Evolutionary conservation across 352 stramenopile species (phyloP).

Genomic region (Peronosclerospora sorghi): DNA sequence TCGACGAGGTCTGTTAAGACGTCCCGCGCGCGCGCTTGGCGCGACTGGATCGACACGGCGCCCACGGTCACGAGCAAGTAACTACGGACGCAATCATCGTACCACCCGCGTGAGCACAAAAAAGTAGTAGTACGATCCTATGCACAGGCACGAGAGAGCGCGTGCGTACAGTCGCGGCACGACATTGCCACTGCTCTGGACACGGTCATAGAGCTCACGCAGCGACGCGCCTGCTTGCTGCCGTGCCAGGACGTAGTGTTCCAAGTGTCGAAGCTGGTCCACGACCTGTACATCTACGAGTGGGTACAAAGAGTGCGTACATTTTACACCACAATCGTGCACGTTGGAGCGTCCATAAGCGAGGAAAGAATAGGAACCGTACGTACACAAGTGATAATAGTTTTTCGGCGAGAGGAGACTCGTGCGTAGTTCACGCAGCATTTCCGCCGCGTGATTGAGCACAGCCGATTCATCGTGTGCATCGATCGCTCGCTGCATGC

Average conservation of each 20-base stretch:
- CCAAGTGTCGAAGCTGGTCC: slow-evolving; percentile 91
- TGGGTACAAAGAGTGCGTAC: background rate
- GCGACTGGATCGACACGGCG: slow-evolving; percentile 89
- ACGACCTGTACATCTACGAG: slow-evolving; percentile 70
- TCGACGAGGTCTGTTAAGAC: slow-evolving; percentile 97
- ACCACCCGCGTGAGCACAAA: no score
- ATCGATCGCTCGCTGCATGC: slow-evolving; percentile 80
- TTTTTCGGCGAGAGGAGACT: slow-evolving; percentile 93
- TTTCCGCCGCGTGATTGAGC: slow-evolving; percentile 70
- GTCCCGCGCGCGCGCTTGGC: slow-evolving; percentile 63
- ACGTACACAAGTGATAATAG: slow-evolving; percentile 98
- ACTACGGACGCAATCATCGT: no score
- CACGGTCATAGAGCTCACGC: slow-evolving; percentile 90
- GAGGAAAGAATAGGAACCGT: background rate
- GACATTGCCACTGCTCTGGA: slow-evolving; percentile 93
- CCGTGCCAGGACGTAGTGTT: slow-evolving; percentile 89
- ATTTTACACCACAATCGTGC: background rate
- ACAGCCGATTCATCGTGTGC: slow-evolving; percentile 55
- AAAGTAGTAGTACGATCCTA: no score
- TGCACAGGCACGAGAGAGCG: no score
- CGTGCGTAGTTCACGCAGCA: slow-evolving; percentile 81
- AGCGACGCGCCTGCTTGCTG: slow-evolving; percentile 72
- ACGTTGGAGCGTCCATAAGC: background rate
- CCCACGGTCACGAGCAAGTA: slow-evolving; percentile 97
- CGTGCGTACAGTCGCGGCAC: slow-evolving; percentile 88